These are phyloP conservation scores for Colletotrichum navitas DNA, from an alignment of 2,329 filamentous ascomycete genomes.

Conservation along the genomic window DNA sequence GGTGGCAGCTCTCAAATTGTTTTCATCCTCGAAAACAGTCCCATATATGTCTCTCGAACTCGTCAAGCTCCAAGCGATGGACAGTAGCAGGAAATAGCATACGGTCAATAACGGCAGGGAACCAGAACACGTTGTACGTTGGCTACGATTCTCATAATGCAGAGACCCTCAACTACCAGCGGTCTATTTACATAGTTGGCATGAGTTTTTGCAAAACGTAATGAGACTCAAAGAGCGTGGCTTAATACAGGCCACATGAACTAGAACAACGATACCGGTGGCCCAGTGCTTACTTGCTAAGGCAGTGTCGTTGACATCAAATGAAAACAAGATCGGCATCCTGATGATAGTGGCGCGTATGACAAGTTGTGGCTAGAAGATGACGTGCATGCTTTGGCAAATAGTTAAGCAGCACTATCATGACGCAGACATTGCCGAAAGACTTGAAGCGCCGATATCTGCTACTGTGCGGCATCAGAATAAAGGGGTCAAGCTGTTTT, in stretches of 20 bases:
- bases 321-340: background rate
- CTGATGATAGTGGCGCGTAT: too few relatives aligned
- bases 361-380: too few relatives aligned
- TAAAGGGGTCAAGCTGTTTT: background rate
- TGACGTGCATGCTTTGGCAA: too few relatives aligned
- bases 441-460: background rate
- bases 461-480: background rate
- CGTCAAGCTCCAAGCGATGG: background rate
- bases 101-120: background rate
- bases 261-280: background rate
- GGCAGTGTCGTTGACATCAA: background rate
- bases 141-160: background rate
- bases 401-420: too few relatives aligned
- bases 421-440: background rate
- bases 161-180: background rate
- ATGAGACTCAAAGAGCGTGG: background rate
- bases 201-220: rapidly evolving
- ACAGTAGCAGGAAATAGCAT: background rate
- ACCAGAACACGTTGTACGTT: background rate
- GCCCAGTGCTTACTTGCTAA: background rate
- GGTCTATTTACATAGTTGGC: background rate
- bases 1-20: background rate
- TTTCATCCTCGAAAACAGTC: background rate
- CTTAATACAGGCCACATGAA: background rate
- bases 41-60: background rate